phyloP scores from a whole-genome alignment of 768 basidiomycete species.

The Flagelloscypha sp. region DNA sequence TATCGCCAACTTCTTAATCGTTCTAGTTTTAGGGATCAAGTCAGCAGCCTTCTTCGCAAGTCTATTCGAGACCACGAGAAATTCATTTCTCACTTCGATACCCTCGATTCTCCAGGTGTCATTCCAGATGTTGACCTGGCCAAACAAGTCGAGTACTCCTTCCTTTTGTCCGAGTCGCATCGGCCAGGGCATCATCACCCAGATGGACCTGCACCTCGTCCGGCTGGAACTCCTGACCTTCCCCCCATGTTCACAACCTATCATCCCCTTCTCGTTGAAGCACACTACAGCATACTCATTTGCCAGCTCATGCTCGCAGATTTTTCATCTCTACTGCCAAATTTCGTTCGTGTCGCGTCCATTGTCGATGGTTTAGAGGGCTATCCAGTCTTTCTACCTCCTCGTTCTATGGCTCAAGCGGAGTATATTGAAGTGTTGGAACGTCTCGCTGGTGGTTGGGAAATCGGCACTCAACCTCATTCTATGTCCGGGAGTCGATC shows the following conservation, averaged over 20 bases:
- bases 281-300: constrained; percentile 73
- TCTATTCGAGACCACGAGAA: constrained; percentile 78
- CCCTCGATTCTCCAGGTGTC: constrained; percentile 38
- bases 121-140: constrained; percentile 32
- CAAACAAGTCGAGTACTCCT: constrained; percentile 56
- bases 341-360: constrained; percentile 57
- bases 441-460: constrained; percentile 73
- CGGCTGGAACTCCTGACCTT: constrained; percentile 28
- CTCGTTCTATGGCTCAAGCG: constrained; percentile 83
- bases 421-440: constrained; percentile 84
- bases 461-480: constrained; percentile 52
- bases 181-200: constrained; percentile 49
- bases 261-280: constrained; percentile 83
- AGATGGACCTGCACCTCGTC: constrained; percentile 14
- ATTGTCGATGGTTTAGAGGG: constrained; percentile 80
- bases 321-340: constrained; percentile 49
- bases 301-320: constrained; percentile 74
- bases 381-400: constrained; percentile 81
- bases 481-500: constrained; percentile 23
- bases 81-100: constrained; percentile 78
- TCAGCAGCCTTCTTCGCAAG: constrained; percentile 56
- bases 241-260: constrained; percentile 79
- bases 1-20: constrained; percentile 57
- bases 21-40: constrained; percentile 48
- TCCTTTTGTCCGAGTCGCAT: constrained; percentile 56